These are phyloP conservation scores for Boletus subcaerulescens DNA, from an alignment of 768 basidiomycete genomes.

Conservation along the genomic window DNA sequence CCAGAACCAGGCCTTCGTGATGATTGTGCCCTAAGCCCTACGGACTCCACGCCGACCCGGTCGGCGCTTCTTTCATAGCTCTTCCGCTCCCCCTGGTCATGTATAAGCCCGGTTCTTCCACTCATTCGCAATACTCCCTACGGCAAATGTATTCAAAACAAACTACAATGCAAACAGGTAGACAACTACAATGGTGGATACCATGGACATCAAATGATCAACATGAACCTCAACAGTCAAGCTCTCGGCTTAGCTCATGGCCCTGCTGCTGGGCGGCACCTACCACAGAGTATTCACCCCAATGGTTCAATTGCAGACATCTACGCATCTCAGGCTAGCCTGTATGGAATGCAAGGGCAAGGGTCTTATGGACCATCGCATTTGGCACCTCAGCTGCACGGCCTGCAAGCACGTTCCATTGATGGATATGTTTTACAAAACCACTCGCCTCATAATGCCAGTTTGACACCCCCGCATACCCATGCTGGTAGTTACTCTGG, in stretches of 20 bases:
- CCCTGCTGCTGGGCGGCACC: conserved; percentile 51
- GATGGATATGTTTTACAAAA: conserved; percentile 81
- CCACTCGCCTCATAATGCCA: conserved; percentile 62
- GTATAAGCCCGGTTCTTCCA: conserved; percentile 74
- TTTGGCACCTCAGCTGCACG: conserved; percentile 51
- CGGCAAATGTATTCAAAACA: conserved; percentile 98
- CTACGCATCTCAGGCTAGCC: conserved; percentile 57
- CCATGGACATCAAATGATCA: conserved; percentile 60
- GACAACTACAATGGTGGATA: conserved; percentile 59
- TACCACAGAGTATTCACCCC: conserved; percentile 51
- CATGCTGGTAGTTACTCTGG: conserved; percentile 56
- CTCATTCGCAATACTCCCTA: conserved; percentile 99
- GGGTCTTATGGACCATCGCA: conserved; percentile 59
- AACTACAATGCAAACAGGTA: conserved; percentile 91
- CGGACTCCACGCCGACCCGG: too few relatives aligned
- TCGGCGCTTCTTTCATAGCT: too few relatives aligned
- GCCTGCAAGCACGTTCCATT: conserved; percentile 67
- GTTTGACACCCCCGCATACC: conserved; percentile 54
- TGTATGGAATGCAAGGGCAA: conserved; percentile 60
- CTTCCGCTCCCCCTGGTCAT: too few relatives aligned
- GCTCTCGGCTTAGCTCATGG: conserved; percentile 45
- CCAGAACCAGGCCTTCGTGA: too few relatives aligned
- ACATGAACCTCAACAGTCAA: conserved; percentile 53
- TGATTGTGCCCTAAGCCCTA: too few relatives aligned
- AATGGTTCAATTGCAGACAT: conserved; percentile 59